Base-by-base conservation (phyloP, 345 rosid species). In the Pugionium dolabratum region DNA sequence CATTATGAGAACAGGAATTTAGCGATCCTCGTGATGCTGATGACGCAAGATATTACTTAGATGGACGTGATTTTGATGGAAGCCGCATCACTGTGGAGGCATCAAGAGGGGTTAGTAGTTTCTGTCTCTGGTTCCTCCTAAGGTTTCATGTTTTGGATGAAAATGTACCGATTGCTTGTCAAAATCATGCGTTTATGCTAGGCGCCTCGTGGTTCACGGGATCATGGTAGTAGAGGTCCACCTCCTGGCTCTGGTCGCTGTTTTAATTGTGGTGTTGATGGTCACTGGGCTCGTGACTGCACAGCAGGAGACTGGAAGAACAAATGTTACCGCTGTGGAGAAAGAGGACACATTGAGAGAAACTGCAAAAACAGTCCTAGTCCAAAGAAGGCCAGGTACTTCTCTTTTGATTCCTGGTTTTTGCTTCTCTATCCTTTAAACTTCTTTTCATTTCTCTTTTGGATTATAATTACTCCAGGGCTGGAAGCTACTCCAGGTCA, bases 191-290 rank as follows among this genome's bases (percentile, higher is more conserved):
- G 18, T 18, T 18, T 18, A 1, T 56, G 7, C 42, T 43, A 92
- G 98, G 89, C 82, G 4, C 95, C 96, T 46, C 96, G 93, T 58
- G 95, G 87, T 64, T 85, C 96, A 45, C 88, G 90, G 30, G 78
- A 75, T 1, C 25, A 39, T 51, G 78, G 71, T 51, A 87, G 94
- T n/a, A 83, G 89, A 75, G 97, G 94, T 39, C 97, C 97, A 47
- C 96, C 97, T 70, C 97, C 98, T 62, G 97, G 97, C 32, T 83
- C 96, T 46, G 97, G 98, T 29, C 91, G 98, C 36, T 93, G 98
- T 70, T 93, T 93, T 53, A 93, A 90, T 6, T 93, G 98, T 66
- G 98, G 98, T 43, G 82, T 90, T 58, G 98, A 93, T 82, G 98
- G 98, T 10, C 98, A 93, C 28, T 88, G 97, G 98, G 97, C 97